Base-by-base conservation (phyloP, 805 yeast species). In the Tetrapisispora phaffii region DNA sequence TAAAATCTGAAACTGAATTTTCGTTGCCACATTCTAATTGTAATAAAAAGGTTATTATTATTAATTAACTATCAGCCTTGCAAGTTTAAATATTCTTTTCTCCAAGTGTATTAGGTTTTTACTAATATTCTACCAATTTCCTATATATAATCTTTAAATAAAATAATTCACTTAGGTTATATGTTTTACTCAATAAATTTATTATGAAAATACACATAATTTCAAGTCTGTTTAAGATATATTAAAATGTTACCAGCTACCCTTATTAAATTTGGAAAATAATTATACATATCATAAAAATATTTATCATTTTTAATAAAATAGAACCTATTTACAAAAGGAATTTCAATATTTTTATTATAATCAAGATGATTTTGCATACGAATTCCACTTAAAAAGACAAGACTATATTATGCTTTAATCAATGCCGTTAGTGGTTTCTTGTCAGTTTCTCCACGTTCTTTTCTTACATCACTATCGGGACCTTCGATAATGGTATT, bases 1-100 rank as follows among this genome's bases (percentile, higher is more conserved):
- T 93, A 75, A 89, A 82, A 80, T 57, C 83, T 67, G 94, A 87
- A 63, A 85, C 97, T 63, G 90, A 86, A 77, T 75, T 63, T 93
- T 93, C 73, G 80, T 83, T 68, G 83, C 95, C 67, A 79, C 97
- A 67, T 90, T 89, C 77, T 77, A 76, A 76, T 15, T 17, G 32
- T 17, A 19, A 13, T 23, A 19, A n/a, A n/a, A 33, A 22, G 38
- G 96, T 16, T 38, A 38, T 15, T 16, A 24, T 26, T 24, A 38
- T n/a, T 19, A 38, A 26, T 24, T 7, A 24, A 28, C n/a, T 8
- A 26, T 17, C 4, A 38, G 12, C 33, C 41, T 26, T 26, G 12
- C 28, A 19, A n/a, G 41, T 38, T 21, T 38, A 38, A 38, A 38
- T 38, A 38, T 38, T 38, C 41, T 38, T 26, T 24, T 21, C 24